Evolutionary conservation across 2,329 filamentous ascomycete species (phyloP).

Genomic region (Beauveria varroae): DNA sequence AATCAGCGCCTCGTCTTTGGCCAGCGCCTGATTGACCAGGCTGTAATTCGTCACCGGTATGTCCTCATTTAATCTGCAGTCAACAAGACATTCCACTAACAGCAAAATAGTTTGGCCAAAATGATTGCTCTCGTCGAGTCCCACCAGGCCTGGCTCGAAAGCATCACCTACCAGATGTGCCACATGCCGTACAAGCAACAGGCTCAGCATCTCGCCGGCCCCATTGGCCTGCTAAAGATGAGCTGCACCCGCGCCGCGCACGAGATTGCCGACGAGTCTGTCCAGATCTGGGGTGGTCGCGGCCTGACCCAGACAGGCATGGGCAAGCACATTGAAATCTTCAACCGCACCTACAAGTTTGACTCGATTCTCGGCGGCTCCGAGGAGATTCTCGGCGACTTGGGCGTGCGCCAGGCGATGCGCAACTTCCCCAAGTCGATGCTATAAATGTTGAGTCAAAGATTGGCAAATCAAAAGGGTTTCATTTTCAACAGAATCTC

Average conservation of each 20-base stretch:
- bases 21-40: conserved; percentile 75
- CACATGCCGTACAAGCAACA: conserved; percentile 76
- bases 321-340: conserved; percentile 77
- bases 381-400: conserved; percentile 73
- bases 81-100: background rate
- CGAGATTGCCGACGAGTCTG: conserved; percentile 75
- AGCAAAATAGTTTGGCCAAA: conserved; percentile 55
- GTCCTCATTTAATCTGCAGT: conserved; percentile 15
- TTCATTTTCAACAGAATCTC: background rate
- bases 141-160: conserved; percentile 81
- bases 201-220: conserved; percentile 65
- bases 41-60: conserved; percentile 74
- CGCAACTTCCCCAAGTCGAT: conserved; percentile 79
- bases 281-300: conserved; percentile 80
- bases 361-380: conserved; percentile 72
- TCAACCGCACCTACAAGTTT: conserved; percentile 78
- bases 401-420: conserved; percentile 78
- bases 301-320: conserved; percentile 76
- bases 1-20: conserved; percentile 81
- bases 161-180: conserved; percentile 81
- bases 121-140: conserved; percentile 79
- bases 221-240: conserved; percentile 77
- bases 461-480: background rate
- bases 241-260: conserved; percentile 69
- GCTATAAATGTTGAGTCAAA: conserved; percentile 38